Evolutionary conservation across 2,329 filamentous ascomycete genomes (phyloP), one percentile per base, ranked within the genome.

Genomic region (Knufia fluminis): DNA sequence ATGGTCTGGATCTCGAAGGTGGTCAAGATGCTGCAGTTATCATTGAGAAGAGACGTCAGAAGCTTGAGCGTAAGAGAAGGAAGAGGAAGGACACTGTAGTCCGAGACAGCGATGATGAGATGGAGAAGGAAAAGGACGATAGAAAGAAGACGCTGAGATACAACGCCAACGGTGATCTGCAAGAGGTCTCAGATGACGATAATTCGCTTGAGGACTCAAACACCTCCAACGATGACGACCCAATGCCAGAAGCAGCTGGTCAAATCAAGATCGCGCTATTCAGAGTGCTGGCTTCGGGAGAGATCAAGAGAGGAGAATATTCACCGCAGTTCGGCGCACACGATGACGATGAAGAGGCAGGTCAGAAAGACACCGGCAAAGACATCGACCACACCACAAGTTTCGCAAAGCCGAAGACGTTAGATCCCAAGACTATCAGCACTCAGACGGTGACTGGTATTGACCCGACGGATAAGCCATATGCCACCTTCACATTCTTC

Each of bases 211-310:
- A 83, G 17, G 82, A 83, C 63, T 88, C 85, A 2, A 52, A 38
- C 23, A 74, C 76, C 32, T 77, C 79, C 3, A 68, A 71, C 43
- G 78, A 88, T 53, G 86, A 91, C 59, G 87, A 91, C 59, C 86
- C 87, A 1, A 75, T 80, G 51, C 89, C 91, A 10, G 92, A 97
- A 72, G 88, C 92, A 9, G 86, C 92, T 3, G 92, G 92, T 8
- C 92, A 98, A 70, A 98, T 98, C 72, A 97, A 97, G 70, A 89
- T 98, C 16, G 89, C 91, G 54, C 82, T 98, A 71, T 97, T 96
- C 68, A 82, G 92, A 23, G 92, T 98, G 7, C 74, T 97, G 40
- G 92, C 92, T 1, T 95, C 89, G 4, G 92, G 92, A 12, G 92
- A 97, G 66, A 94, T 98, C 64, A 97, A 96, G 71, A 87, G 90